Evolutionary conservation across 148 eudicot genomes (phyloP).

Genomic region (Rhododendron molle): DNA sequence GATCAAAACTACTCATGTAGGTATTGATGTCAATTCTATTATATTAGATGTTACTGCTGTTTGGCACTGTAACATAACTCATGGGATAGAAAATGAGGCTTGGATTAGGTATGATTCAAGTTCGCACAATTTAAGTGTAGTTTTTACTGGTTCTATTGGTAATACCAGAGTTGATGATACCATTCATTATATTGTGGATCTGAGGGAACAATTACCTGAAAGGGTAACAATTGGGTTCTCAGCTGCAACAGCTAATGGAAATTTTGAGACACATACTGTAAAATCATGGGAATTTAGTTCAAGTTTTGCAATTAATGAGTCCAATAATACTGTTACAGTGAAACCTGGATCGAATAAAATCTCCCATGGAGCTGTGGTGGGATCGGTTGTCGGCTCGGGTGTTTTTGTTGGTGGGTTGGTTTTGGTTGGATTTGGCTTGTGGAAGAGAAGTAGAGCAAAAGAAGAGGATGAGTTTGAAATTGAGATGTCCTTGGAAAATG

Average conservation of each 20-base stretch:
- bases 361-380: not conserved
- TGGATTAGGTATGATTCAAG: slow-evolving; percentile 11
- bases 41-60: not conserved
- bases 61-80: not conserved
- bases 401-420: not conserved
- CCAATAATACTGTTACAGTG: not conserved
- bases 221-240: slow-evolving; percentile 26
- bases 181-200: not conserved
- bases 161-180: too few species aligned
- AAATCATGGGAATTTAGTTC: slow-evolving; percentile 32
- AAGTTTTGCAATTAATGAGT: not conserved
- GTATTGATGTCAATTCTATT: slow-evolving; percentile 14
- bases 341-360: not conserved
- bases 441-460: not conserved
- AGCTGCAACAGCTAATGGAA: slow-evolving; percentile 23
- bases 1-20: not conserved
- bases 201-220: slow-evolving; percentile 20
- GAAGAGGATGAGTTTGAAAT: not conserved
- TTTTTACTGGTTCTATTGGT: not conserved
- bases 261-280: slow-evolving; percentile 10
- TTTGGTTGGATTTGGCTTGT: slow-evolving; percentile 2
- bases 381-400: not conserved
- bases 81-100: not conserved
- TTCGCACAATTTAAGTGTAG: not conserved
- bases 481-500: not conserved